Evolutionary conservation across 2,329 filamentous ascomycete genomes (phyloP).

Genomic region (Fusarium austroafricanum): DNA sequence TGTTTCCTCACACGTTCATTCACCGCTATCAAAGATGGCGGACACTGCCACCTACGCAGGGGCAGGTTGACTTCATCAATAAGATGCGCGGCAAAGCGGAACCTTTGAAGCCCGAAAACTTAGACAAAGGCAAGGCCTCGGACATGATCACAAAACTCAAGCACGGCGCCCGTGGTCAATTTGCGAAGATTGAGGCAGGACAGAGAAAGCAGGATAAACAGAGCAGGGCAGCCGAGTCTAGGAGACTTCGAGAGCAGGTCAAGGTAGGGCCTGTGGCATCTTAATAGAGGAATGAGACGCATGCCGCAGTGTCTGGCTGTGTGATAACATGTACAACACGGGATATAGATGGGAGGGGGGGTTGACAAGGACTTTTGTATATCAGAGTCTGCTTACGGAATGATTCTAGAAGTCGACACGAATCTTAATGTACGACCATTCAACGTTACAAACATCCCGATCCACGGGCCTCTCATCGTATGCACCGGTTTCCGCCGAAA

Average conservation of each 20-base stretch:
- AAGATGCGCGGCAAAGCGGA: constrained; percentile 67
- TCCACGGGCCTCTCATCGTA: constrained; percentile 8
- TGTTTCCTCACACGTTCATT: constrained; percentile 77
- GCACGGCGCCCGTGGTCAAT: constrained; percentile 79
- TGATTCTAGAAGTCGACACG: constrained; percentile 20
- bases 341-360: constrained; percentile 9
- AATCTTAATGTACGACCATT: constrained; percentile 7
- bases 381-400: constrained; percentile 8
- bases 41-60: constrained; percentile 68
- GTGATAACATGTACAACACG: constrained; percentile 32
- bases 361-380: constrained; percentile 8
- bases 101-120: constrained; percentile 62
- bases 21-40: constrained; percentile 77
- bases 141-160: constrained; percentile 96
- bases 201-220: constrained; percentile 62
- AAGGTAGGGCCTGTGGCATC: constrained; percentile 62
- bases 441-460: constrained; percentile 6
- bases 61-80: constrained; percentile 77
- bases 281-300: constrained; percentile 30
- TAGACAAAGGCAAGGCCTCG: constrained; percentile 83
- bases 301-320: constrained; percentile 8
- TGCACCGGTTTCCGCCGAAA: constrained; percentile 22
- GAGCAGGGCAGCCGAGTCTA: constrained; percentile 52
- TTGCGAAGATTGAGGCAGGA: constrained; percentile 62
- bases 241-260: constrained; percentile 63